Evolutionary conservation across 352 stramenopile genomes (phyloP).

Genomic region (Phytophthora niederhauseri): DNA sequence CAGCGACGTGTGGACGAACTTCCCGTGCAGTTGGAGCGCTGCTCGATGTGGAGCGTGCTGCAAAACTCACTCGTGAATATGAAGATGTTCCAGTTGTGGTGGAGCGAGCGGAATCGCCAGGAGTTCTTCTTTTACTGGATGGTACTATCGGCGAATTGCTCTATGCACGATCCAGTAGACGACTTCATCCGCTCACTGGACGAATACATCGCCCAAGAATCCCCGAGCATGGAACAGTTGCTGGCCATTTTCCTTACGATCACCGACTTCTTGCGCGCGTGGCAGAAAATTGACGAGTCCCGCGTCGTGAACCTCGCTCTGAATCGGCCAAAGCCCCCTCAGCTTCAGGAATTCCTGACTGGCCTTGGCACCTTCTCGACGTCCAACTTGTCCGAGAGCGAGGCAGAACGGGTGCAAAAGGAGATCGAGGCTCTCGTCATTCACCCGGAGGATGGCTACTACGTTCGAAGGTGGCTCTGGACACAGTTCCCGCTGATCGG

Average conservation of each 20-base stretch:
- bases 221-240: conserved; percentile 64
- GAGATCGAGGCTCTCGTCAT: conserved; percentile 73
- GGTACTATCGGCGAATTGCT: conserved; percentile 63
- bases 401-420: conserved; percentile 57
- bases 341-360: conserved; percentile 79
- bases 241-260: conserved; percentile 77
- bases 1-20: conserved; percentile 83
- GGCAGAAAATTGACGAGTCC: conserved; percentile 59
- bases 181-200: conserved; percentile 83
- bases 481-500: conserved; percentile 87
- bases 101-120: conserved; percentile 77
- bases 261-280: conserved; percentile 78
- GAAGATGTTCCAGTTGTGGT: conserved; percentile 89
- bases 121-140: conserved; percentile 86
- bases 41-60: conserved; percentile 65
- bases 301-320: conserved; percentile 34
- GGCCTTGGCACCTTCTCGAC: conserved; percentile 65
- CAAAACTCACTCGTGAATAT: conserved; percentile 81
- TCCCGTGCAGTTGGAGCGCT: conserved; percentile 81
- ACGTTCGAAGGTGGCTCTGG: conserved; percentile 84
- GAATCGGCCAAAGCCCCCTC: conserved; percentile 55
- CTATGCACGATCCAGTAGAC: conserved; percentile 76
- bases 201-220: conserved; percentile 72
- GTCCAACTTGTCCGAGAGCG: conserved; percentile 51
- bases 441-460: conserved; percentile 74